Evolutionary conservation across 2,329 filamentous ascomycete species (phyloP).

Genomic region (Hymenoscyphus fructigenus): DNA sequence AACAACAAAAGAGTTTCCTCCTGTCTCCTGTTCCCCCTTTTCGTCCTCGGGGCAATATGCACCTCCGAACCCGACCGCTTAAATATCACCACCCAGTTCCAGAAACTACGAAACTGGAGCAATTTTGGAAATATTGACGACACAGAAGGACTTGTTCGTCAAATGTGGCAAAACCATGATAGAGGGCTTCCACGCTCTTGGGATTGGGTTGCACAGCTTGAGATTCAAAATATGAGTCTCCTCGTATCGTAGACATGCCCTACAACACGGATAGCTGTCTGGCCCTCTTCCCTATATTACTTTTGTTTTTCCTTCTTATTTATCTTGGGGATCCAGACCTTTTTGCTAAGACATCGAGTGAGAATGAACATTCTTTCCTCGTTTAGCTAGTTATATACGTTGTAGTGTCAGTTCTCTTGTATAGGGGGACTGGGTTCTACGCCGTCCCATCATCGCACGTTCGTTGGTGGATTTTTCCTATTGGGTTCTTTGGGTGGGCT

Average conservation of each 20-base stretch:
- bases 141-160: constrained; percentile 17
- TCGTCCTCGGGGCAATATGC: constrained; percentile 23
- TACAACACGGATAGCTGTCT: background rate
- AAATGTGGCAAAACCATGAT: constrained; percentile 26
- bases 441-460: background rate
- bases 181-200: constrained; percentile 4
- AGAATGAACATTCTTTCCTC: background rate
- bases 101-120: constrained; percentile 23
- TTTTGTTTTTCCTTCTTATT: background rate
- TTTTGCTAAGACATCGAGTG: background rate
- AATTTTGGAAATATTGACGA: constrained; percentile 26
- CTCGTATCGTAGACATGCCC: constrained; percentile 20
- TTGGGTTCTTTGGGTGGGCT: background rate
- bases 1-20: constrained; percentile 20
- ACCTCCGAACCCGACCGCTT: constrained; percentile 18
- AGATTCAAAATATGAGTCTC: constrained; percentile 18
- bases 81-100: constrained; percentile 17
- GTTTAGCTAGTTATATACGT: background rate
- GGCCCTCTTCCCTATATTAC: background rate
- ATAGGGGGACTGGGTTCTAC: background rate
- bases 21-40: constrained; percentile 30
- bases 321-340: background rate
- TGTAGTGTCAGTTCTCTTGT: background rate
- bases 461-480: background rate
- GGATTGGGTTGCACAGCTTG: constrained; percentile 26